Base-by-base conservation (phyloP, 441 rosid species). In the Brassica hybrid region DNA sequence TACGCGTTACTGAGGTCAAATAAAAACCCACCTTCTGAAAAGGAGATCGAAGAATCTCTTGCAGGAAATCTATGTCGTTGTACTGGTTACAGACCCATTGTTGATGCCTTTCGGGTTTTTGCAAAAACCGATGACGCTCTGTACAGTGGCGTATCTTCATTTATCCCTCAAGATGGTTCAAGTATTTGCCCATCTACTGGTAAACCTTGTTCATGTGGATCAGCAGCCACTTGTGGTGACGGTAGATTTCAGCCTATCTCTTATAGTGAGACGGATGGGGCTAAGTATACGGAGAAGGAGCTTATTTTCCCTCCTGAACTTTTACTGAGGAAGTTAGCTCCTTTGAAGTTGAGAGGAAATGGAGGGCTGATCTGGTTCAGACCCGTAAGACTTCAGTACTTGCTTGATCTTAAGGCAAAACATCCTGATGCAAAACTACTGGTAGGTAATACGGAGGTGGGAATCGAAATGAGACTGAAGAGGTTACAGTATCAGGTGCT, bases 391-490 rank as follows among this genome's bases (percentile, higher is more conserved):
- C 89, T 96, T 78, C 84, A 86, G 43, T 85, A 92, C 14, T 74
- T 94, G 73, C 89, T 96, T 58, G 88, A 81, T 72, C 80, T 94
- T 63, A 96, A 87, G 84, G 88, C 80, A 61, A 88, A 80, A 78
- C 78, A 89, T 73, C 92, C 92, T 0, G 84, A 86, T 81, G 95
- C 96, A n/a, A 96, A 96, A 80, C 80, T 96, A 72, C 66, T 94
- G 79, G 83, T 92, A 8, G 99, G 99, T 69, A 96, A 96, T 81
- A 83, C 93, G 0, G 99, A 96, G 88, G 88, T 94, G 71, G 98
- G 98, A 72, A 90, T 96, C 32, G 99, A 96, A 87, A 90, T 87
- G 96, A 94, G 98, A 83, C 67, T 91, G 82, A 96, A 94, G 91
- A 83, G 88, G 84, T 84, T 91, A 77, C 91, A 86, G 38, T 90